Conservation (phyloP, 1,139 yeast genomes). For the Pichia kudriavzevii region DNA sequence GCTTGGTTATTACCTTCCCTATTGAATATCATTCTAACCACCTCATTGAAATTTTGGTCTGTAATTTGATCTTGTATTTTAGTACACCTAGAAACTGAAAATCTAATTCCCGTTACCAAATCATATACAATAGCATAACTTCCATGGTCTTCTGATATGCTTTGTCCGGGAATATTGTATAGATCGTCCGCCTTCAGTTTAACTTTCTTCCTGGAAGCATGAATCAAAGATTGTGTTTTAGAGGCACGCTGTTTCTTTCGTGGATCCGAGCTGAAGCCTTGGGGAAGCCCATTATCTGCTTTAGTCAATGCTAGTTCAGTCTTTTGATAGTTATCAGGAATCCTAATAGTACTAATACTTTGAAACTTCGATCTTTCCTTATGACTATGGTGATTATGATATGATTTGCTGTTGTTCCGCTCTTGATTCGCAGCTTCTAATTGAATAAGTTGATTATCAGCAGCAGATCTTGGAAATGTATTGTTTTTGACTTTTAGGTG, state of each 20-base stretch:
- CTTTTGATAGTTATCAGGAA: slow-evolving; percentile 24
- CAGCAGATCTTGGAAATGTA: slow-evolving; percentile 8
- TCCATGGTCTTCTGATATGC: slow-evolving; percentile 56
- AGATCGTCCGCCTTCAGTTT: slow-evolving; percentile 22
- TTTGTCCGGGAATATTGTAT: slow-evolving; percentile 26
- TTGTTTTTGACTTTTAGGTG: slow-evolving; percentile 3
- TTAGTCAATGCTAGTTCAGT: slow-evolving; percentile 16
- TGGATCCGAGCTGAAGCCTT: no score
- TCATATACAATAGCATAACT: slow-evolving; percentile 93
- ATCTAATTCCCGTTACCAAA: slow-evolving; percentile 95
- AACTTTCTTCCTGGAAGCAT: slow-evolving; percentile 17
- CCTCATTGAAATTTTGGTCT: slow-evolving; percentile 60
- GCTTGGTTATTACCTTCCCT: slow-evolving; percentile 83
- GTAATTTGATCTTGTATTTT: slow-evolving; percentile 71
- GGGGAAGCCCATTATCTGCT: no score
- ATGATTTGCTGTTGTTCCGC: no score
- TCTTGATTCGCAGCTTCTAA: no score
- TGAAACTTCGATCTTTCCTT: slow-evolving; percentile 21
- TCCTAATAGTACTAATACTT: slow-evolving; percentile 23
- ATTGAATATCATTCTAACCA: slow-evolving; percentile 79
- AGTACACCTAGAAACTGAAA: slow-evolving; percentile 87
- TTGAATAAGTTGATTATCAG: slow-evolving; percentile 1
- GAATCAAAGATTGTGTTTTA: slow-evolving; percentile 18
- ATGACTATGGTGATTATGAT: no score
- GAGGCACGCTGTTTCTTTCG: slow-evolving; percentile 7